Percentiles rank a stretch among this genome's conserved stretches.
Conservation (phyloP, 2,329 filamentous ascomycete genomes). For the Sporothrix curviconia region DNA sequence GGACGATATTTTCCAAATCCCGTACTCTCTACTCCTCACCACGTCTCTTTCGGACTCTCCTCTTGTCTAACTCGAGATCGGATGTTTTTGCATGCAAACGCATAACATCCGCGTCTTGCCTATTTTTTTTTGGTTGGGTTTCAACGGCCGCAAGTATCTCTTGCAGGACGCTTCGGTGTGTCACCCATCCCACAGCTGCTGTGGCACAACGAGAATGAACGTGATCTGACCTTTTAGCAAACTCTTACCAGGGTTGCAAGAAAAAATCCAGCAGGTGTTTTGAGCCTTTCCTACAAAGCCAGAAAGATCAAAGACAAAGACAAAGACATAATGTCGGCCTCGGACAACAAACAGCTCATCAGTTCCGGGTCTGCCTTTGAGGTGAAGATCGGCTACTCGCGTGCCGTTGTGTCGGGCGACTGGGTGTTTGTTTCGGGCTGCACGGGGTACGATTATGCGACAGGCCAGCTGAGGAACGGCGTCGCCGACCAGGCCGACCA, state of each 20-base stretch:
- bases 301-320: background rate
- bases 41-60: background rate
- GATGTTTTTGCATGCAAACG: too few relatives aligned
- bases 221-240: too few relatives aligned
- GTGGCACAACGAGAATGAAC: background rate
- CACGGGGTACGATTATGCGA: constrained; percentile 46
- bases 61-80: background rate
- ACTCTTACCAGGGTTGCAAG: too few relatives aligned
- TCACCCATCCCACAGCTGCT: background rate
- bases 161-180: constrained; percentile 1
- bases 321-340: background rate
- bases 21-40: too few relatives aligned
- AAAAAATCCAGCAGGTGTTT: too few relatives aligned
- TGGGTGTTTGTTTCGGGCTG: constrained; percentile 50
- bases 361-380: constrained; percentile 47
- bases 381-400: constrained; percentile 47
- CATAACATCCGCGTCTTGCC: background rate
- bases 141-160: constrained; percentile 5
- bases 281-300: too few relatives aligned
- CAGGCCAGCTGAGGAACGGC: constrained; percentile 33
- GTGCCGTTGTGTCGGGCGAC: constrained; percentile 45
- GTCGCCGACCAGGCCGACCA: constrained; percentile 45
- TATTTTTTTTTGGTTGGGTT: too few relatives aligned
- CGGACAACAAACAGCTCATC: constrained; percentile 27
- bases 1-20: too few relatives aligned